Conservation (phyloP, 345 rosid species). For the Brassica rapa region DNA sequence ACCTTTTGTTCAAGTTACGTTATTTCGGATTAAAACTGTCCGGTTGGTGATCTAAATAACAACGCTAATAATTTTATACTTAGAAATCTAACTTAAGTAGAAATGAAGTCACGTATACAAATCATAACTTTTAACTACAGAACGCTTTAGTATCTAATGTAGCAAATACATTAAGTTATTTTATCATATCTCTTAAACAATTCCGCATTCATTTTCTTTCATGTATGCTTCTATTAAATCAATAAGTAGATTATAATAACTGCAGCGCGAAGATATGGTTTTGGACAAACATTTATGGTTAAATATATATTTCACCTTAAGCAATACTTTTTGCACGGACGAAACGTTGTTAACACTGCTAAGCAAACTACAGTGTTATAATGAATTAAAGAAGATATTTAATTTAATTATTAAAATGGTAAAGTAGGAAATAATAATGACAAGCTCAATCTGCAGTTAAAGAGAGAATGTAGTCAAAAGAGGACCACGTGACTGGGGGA, state of each 20-base stretch:
- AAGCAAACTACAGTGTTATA: constrained; percentile 28
- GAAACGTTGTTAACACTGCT: constrained; percentile 12
- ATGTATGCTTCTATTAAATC: not conserved
- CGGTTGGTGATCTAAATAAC: not conserved
- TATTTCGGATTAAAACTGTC: not conserved
- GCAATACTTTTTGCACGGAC: constrained; percentile 1
- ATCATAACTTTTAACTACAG: not conserved
- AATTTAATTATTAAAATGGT: constrained; percentile 3
- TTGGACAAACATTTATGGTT: not conserved
- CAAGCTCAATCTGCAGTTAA: constrained; percentile 31
- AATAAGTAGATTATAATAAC: not conserved
- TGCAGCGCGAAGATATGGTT: not conserved
- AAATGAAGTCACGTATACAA: not conserved
- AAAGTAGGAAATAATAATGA: constrained; percentile 5
- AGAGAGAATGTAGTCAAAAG: constrained; percentile 38
- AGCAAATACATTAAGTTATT: not conserved
- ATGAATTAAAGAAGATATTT: not conserved
- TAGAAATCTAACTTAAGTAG: not conserved
- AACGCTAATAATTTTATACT: not conserved
- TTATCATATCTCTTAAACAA: not conserved
- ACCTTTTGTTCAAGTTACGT: not conserved
- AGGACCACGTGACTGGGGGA: constrained; percentile 41
- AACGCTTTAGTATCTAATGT: not conserved
- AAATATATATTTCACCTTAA: not conserved
- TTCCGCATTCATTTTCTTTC: not conserved